Conservation (phyloP, 768 basidiomycete genomes). For the Collybia mongolica region DNA sequence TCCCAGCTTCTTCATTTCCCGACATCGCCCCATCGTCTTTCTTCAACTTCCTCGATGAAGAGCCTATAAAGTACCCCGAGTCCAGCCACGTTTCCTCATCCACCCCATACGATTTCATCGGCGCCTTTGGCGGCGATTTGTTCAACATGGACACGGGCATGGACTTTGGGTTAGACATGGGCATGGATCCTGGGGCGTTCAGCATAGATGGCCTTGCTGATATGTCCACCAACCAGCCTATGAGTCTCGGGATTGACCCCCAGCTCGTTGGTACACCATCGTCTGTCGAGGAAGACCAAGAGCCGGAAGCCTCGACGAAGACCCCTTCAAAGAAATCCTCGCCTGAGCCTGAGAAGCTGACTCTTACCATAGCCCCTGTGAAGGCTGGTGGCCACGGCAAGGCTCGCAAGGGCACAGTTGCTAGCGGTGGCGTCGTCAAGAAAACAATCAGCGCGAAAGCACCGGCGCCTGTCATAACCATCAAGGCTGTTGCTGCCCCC, state of each 20-base stretch:
- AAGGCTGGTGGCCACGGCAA: constrained; percentile 62
- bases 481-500: constrained; percentile 4
- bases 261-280: constrained; percentile 69
- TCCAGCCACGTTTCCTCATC: constrained; percentile 18
- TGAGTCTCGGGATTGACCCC: constrained; percentile 57
- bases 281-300: constrained; percentile 6
- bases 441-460: constrained; percentile 33
- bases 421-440: constrained; percentile 73
- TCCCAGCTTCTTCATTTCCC: constrained; percentile 32
- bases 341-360: constrained; percentile 27
- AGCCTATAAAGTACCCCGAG: constrained; percentile 34
- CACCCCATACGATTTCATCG: constrained; percentile 38
- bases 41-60: constrained; percentile 47
- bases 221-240: constrained; percentile 43
- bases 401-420: constrained; percentile 65
- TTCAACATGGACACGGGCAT: constrained; percentile 23
- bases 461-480: constrained; percentile 9
- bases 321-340: no score
- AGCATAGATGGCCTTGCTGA: constrained; percentile 35
- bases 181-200: constrained; percentile 10
- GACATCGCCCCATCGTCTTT: constrained; percentile 35
- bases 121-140: constrained; percentile 27
- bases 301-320: not conserved
- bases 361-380: constrained; percentile 49
- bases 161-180: constrained; percentile 12